Evolutionary conservation across 2,329 filamentous ascomycete genomes (phyloP).

Genomic region (Pestalotiopsis sp.): DNA sequence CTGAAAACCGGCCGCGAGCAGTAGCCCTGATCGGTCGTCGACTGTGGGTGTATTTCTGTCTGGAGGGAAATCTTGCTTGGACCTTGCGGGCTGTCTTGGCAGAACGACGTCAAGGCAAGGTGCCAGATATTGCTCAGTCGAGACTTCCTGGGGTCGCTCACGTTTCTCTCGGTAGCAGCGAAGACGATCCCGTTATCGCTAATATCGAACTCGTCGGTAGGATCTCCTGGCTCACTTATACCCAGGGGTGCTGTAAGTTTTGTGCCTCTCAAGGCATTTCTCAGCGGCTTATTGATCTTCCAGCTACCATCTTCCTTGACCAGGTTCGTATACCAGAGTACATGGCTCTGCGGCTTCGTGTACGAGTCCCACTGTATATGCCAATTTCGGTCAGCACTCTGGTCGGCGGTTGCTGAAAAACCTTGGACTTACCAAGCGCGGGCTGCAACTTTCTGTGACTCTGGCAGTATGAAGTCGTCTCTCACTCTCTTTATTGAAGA

Average conservation of each 20-base stretch:
- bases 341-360: slow-evolving; percentile 32
- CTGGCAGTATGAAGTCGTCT: slow-evolving; percentile 31
- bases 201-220: slow-evolving; percentile 35
- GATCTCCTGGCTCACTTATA: slow-evolving; percentile 28
- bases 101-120: slow-evolving; percentile 36
- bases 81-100: slow-evolving; percentile 16
- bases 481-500: slow-evolving; percentile 35
- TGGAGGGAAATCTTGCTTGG: slow-evolving; percentile 30
- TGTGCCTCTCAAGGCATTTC: slow-evolving; percentile 35
- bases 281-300: slow-evolving; percentile 31
- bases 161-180: slow-evolving; percentile 25
- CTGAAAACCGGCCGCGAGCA: slow-evolving; percentile 36
- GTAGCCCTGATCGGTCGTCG: slow-evolving; percentile 9
- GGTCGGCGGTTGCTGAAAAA: not conserved
- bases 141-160: slow-evolving; percentile 17
- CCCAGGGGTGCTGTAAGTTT: slow-evolving; percentile 34
- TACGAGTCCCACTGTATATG: slow-evolving; percentile 35
- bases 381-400: not conserved
- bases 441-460: slow-evolving; percentile 36
- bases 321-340: slow-evolving; percentile 43
- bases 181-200: slow-evolving; percentile 38
- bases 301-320: slow-evolving; percentile 30
- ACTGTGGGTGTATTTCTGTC: not conserved
- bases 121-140: slow-evolving; percentile 33
- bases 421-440: slow-evolving; percentile 34